Evolutionary conservation across 371 early-diverging fungal species (phyloP), one percentile per base, ranked within the genome.

Genomic region (Mycotypha africana): DNA sequence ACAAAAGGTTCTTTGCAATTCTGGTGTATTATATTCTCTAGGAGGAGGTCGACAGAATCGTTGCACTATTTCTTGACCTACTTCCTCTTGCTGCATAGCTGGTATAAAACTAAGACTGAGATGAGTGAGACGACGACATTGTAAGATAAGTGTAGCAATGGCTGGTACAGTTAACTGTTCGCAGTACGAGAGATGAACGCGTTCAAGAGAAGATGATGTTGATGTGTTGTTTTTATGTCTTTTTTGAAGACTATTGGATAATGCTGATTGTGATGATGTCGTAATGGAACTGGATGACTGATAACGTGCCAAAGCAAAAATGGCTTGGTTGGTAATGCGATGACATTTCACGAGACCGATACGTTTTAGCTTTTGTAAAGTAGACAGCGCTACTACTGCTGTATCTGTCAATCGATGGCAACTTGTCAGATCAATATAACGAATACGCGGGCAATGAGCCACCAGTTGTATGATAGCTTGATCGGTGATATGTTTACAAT

Each of bases 131-230:
- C 74, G 70, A 19, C 64, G 50, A 49, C 81, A 81, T 25, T 67
- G 73, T 34, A 63, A 70, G 22, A 83, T 70, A 8, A 83, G 51
- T 11, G 70, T 69, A 14, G 70, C 64, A 14, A 83, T 69, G 16
- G 80, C 71, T 0, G 53, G 60, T 2, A 74, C 67, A 0, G 80
- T 65, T 3, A 83, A 60, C 15, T 74, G 60, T 8, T 56, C 45
- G 40, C 84, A 83, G 42, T 83, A 81, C 10, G 76, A 76, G 16
- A 83, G 61, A 48, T 83, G 84, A 1, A 83, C 76, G 4, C 84
- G 67, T 48, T 83, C 84, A 3, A 83, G 57, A 6, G 80, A 63
- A n/a, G 12, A 83, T n/a, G n/a, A n/a, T 5, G 28, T 28, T 5
- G 28, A 5, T 8, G 28, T 28, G 28, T 11, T 5, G 4, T 14